Evolutionary conservation across 169 alveolate species (phyloP), one percentile per base, ranked within the genome.

Genomic region (Theileria orientalis): DNA sequence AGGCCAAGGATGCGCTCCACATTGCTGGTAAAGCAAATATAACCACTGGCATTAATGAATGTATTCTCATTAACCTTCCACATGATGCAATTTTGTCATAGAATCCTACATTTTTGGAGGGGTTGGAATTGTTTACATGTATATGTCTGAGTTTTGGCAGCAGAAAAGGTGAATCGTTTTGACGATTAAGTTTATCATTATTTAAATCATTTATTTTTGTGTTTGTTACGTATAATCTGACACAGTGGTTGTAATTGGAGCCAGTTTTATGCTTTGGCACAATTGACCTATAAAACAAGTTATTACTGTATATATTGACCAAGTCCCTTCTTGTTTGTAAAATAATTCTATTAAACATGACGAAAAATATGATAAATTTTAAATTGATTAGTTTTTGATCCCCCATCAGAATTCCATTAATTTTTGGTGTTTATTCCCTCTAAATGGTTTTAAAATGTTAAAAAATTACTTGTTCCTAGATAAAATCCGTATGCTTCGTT

Each of bases 1-100:
- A 21, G 6, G 88, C 88, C 72, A 73, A 29, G 52, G 60, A 37
- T 9, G 84, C 77, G 49, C 88, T 80, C 84, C 84, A 72, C 66
- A 80, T 8, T n/a, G 74, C 84, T 14, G 88, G 88, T 52, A 40
- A 60, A 13, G 59, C 60, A n/a, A 80, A 57, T 1, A 80, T 72
- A 3, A 62, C 74, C 27, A 80, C 67, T 8, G 88, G 88, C 54
- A 72, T 60, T 33, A 68, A 57, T 14, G 73, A 16, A 14, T 80
- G 88, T 21, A 51, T 40, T 14, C 88, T 70, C 83, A 72, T 70
- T 1, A 80, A 46, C 51, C 67, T 80, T 59, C 68, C 47, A 46
- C 68, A 72, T 7, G 49, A 52, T 3, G 64, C 29, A 57, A 69
- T 13, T 63, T 69, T 69, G 33, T 59, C 74, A 13, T 27, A 54